A percentile compares a stretch with the other conserved stretches of the same genome.
phyloP scores from a whole-genome alignment of 1,284 basidiomycete genomes.

The Ustilago loliicola region DNA sequence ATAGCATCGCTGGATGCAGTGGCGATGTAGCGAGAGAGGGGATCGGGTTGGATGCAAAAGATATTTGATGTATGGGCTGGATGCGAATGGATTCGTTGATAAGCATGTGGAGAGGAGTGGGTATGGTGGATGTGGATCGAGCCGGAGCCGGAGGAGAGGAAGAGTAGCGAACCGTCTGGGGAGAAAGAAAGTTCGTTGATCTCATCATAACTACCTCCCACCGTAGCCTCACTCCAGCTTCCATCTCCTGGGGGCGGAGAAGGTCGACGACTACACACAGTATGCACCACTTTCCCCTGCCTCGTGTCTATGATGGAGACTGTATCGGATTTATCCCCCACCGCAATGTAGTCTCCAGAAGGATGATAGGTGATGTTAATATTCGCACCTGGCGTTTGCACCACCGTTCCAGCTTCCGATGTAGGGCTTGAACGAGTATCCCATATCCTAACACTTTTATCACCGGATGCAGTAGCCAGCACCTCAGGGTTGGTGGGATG shows the following conservation, averaged over 20 bases:
- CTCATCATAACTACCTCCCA: constrained; percentile 38
- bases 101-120: constrained; percentile 11
- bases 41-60: constrained; percentile 62
- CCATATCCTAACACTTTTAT: constrained; percentile 65
- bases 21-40: constrained; percentile 52
- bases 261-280: constrained; percentile 36
- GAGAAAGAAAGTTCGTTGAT: constrained; percentile 66
- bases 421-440: constrained; percentile 40
- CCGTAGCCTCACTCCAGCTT: constrained; percentile 1
- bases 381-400: constrained; percentile 52
- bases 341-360: constrained; percentile 51
- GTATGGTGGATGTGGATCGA: constrained; percentile 45
- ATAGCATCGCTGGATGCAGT: constrained; percentile 60
- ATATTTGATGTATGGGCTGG: constrained; percentile 59
- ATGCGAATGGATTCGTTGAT: constrained; percentile 37
- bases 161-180: constrained; percentile 55
- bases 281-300: constrained; percentile 32
- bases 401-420: not conserved
- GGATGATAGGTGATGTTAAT: constrained; percentile 66
- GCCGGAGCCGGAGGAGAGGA: constrained; percentile 61
- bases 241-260: constrained; percentile 1
- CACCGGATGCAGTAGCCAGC: constrained; percentile 57
- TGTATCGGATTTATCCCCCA: constrained; percentile 64
- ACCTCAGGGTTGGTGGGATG: constrained; percentile 60
- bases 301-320: constrained; percentile 58